Evolutionary conservation across 352 stramenopile species (phyloP).

Genomic region (Phytophthora idaei): DNA sequence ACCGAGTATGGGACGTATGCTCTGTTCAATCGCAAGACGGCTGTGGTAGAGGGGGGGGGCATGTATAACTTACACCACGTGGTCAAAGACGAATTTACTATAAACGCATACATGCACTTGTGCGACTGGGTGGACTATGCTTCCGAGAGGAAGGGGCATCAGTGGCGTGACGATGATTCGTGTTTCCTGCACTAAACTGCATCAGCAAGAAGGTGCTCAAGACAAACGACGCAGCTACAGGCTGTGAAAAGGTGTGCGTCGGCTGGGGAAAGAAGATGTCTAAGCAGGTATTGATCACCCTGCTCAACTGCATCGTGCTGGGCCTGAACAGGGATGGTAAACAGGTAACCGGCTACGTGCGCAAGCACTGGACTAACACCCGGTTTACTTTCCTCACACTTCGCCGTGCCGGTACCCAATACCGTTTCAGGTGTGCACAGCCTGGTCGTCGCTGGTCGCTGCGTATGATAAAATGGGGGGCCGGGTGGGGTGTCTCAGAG

Average conservation of each 20-base stretch:
- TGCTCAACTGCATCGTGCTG: too few relatives aligned
- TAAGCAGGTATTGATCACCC: too few relatives aligned
- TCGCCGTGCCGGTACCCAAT: neutral
- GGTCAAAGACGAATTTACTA: neutral
- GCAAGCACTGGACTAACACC: slow-evolving; percentile 14
- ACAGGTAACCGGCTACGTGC: slow-evolving; percentile 2
- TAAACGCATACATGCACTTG: slow-evolving; percentile 7
- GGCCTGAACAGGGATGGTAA: too few relatives aligned
- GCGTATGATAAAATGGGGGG: slow-evolving; percentile 23
- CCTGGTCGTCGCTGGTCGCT: slow-evolving; percentile 3
- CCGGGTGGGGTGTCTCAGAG: slow-evolving; percentile 18
- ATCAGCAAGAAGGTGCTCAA: slow-evolving; percentile 13
- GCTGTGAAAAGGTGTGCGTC: slow-evolving; percentile 2
- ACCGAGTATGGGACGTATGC: slow-evolving; percentile 10
- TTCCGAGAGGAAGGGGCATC: neutral
- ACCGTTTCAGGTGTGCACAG: too few relatives aligned
- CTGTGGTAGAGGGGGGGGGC: slow-evolving; percentile 3
- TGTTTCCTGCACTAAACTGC: slow-evolving; percentile 7
- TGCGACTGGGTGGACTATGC: slow-evolving; percentile 12
- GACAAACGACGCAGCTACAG: neutral
- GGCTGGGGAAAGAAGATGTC: neutral
- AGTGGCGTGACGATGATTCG: neutral
- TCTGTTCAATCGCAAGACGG: slow-evolving; percentile 7
- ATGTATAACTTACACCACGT: slow-evolving; percentile 4
- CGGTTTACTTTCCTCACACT: slow-evolving; percentile 9